Conservation (phyloP, 2,329 filamentous ascomycete genomes). For the Mycosphaerella sp. region DNA sequence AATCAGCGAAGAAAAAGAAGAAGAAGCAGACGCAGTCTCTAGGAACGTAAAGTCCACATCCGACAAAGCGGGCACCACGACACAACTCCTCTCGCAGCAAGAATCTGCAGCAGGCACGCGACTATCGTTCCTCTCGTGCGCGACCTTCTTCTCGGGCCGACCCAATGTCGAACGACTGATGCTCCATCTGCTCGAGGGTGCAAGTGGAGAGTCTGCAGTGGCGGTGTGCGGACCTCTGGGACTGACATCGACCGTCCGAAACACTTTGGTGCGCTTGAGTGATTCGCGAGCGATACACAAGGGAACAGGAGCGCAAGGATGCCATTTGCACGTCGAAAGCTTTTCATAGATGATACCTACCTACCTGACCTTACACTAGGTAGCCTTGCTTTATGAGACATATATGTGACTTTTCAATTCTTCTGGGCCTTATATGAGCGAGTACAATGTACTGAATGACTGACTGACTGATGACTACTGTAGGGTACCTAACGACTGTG, state of each 20-base stretch:
- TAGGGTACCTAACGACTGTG: too few relatives aligned
- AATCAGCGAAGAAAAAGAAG: slow-evolving; percentile 7
- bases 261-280: slow-evolving; percentile 18
- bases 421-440: too few relatives aligned
- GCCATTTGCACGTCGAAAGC: slow-evolving; percentile 22
- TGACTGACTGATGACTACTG: too few relatives aligned
- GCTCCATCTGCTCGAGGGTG: slow-evolving; percentile 19
- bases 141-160: slow-evolving; percentile 23
- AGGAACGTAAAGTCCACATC: neutral
- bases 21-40: slow-evolving; percentile 5
- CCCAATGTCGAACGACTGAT: slow-evolving; percentile 19
- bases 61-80: neutral
- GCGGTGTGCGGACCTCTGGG: slow-evolving; percentile 24
- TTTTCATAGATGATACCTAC: slow-evolving; percentile 13
- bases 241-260: slow-evolving; percentile 21
- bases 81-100: neutral
- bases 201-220: slow-evolving; percentile 24
- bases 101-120: neutral
- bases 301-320: slow-evolving; percentile 24
- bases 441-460: too few relatives aligned
- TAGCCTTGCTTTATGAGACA: too few relatives aligned
- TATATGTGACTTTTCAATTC: too few relatives aligned
- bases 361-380: too few relatives aligned
- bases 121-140: slow-evolving; percentile 19
- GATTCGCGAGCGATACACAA: slow-evolving; percentile 27